Evolutionary conservation across 73 alveolate genomes (phyloP), one percentile per base, ranked within the genome.

Genomic region (Loxodes magnus): DNA sequence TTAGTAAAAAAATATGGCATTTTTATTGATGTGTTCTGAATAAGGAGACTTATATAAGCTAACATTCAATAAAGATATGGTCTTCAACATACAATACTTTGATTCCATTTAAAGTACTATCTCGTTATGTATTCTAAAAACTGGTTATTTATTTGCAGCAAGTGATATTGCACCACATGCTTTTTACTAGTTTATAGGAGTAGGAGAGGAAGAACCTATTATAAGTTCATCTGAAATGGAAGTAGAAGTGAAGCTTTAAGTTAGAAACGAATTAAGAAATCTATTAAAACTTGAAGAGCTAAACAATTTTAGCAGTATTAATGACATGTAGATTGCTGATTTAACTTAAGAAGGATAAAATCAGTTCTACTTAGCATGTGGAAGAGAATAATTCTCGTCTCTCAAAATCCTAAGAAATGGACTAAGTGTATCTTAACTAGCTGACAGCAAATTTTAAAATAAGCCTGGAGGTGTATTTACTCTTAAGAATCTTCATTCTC

Each of bases 391-490:
- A 12, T 74, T 92, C 48, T 74, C 96, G 28, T 63, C 90, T 43
- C 59, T 95, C 53, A 77, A 97, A 62, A 81, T 87, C 2, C 60
- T 95, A 56, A 82, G 97, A 55, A 96, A 92, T 55, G 98, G 98
- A 19, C 69, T 92, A 33, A 77, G 88, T 22, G 93, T 96, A 43
- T 69, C 84, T 55, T 86, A 93, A 71, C 69, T 88, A 67, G 97
- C 96, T 10, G 74, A 55, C 37, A 59, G 89, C 31, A 81, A 86
- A 43, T 80, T 96, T 64, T 98, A 98, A 24, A 92, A 79, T 0
- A 82, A 77, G 51, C 99, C 99, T 17, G 43, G 78, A 20, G 95
- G 96, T 20, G 86, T 96, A 10, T 91, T 95, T 94, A 78, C 96
- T 12, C 52, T 94, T 46, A 90, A 91, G 71, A 90, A 75, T 52